These are phyloP conservation scores for Fusarium redolens DNA, from an alignment of 2,329 filamentous ascomycete species.

Conservation along the genomic window DNA sequence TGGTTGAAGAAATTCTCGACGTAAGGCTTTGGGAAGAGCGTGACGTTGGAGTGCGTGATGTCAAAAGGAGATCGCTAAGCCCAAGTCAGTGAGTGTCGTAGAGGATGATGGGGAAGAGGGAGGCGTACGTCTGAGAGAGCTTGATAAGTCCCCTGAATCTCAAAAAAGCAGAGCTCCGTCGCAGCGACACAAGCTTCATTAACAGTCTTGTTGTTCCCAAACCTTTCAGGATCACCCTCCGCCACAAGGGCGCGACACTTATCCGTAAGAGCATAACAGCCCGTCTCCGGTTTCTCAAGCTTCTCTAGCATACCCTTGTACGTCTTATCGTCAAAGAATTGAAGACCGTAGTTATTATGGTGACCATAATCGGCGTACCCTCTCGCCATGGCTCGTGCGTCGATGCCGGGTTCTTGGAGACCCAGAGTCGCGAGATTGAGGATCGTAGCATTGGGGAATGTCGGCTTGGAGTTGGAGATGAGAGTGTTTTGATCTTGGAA, in stretches of 20 bases:
- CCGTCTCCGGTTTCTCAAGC: conserved; percentile 43
- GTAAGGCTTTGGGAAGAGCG: conserved; percentile 70
- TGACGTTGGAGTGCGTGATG: conserved; percentile 63
- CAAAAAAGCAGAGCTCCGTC: conserved; percentile 39
- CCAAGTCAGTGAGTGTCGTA: not conserved
- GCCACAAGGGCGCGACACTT: conserved; percentile 55
- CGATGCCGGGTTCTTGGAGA: conserved; percentile 75
- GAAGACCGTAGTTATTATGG: conserved; percentile 73
- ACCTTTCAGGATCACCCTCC: conserved; percentile 52
- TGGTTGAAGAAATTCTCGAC: conserved; percentile 73
- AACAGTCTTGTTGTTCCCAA: conserved; percentile 53
- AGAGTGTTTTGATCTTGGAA: conserved; percentile 69
- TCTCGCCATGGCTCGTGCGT: conserved; percentile 67
- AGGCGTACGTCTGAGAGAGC: conserved; percentile 1
- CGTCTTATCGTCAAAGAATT: conserved; percentile 61
- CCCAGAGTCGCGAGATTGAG: conserved; percentile 68
- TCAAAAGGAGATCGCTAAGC: conserved; percentile 68
- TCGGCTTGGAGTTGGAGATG: conserved; percentile 7
- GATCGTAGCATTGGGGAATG: conserved; percentile 56
- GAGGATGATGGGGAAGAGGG: accelerated
- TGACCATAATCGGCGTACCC: conserved; percentile 65
- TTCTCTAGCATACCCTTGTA: conserved; percentile 28
- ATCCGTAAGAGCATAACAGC: conserved; percentile 63
- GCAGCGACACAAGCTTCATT: conserved; percentile 64
- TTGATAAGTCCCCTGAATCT: conserved; percentile 18